Evolutionary conservation across 2,329 filamentous ascomycete species (phyloP).

Genomic region (Xylariaceae sp.): DNA sequence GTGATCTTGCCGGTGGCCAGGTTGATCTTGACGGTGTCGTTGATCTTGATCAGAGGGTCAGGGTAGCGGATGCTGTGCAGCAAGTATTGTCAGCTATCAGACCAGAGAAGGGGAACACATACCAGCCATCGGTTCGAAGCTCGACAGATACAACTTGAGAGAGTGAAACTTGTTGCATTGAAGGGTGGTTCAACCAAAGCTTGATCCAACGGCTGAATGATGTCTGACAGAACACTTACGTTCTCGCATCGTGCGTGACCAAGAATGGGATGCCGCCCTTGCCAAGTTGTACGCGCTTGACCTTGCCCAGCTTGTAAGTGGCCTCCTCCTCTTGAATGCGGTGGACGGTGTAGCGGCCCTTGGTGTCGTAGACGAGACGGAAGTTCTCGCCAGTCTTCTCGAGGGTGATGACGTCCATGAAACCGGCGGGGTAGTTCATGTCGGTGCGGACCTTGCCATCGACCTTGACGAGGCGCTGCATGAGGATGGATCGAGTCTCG

Average conservation of each 20-base stretch:
- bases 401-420: slow-evolving; percentile 99
- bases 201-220: slow-evolving; percentile 99
- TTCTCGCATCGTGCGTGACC: slow-evolving; percentile 99
- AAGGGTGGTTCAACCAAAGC: slow-evolving; percentile 69
- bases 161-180: slow-evolving; percentile 18
- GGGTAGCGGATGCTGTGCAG: slow-evolving; percentile 90
- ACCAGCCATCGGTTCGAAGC: slow-evolving; percentile 49
- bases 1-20: slow-evolving; percentile 94
- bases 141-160: slow-evolving; percentile 30
- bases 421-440: slow-evolving; percentile 91
- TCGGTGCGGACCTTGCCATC: slow-evolving; percentile 99
- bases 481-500: slow-evolving; percentile 95
- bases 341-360: slow-evolving; percentile 99
- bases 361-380: slow-evolving; percentile 99
- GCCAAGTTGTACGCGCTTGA: slow-evolving; percentile 99
- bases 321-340: slow-evolving; percentile 98
- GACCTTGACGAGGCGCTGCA: slow-evolving; percentile 99
- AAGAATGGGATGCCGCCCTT: slow-evolving; percentile 99
- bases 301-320: slow-evolving; percentile 99
- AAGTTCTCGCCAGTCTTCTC: slow-evolving; percentile 99
- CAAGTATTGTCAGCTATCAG: slow-evolving; percentile 36
- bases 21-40: slow-evolving; percentile 99
- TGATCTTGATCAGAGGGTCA: slow-evolving; percentile 97
- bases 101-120: slow-evolving; percentile 36
- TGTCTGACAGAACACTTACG: slow-evolving; percentile 91